Base-by-base conservation (phyloP, 805 yeast species). In the Starmera caribaea region DNA sequence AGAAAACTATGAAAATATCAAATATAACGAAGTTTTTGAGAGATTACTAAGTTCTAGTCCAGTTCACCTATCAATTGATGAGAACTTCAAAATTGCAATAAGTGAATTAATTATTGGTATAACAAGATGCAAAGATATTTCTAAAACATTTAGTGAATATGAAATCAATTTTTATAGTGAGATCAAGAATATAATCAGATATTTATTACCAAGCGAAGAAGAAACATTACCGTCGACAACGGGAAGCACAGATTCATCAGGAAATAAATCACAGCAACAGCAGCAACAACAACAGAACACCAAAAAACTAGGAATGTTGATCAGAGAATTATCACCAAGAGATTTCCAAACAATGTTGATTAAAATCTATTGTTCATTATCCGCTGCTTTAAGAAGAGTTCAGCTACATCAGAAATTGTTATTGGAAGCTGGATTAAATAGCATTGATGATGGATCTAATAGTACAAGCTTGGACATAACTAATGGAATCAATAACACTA, bases 381-480 rank as follows among this genome's bases (percentile, higher is more conserved):
- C 87, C 0, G 94, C 83, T 51, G 78, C 86, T 15, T 63, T 88
- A 21, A 66, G 90, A 45, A 70, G 95, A 42, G 63, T 89, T 27
- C 76, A 85, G 1, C 63, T 74, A 8, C 96, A 88, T 42, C 95
- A 88, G 54, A 88, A 87, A 56, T 50, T 85, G 5, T 58, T 90
- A 26, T 66, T 92, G 12, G 92, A 86, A 47, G 54, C 83, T 39
- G 79, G 94, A 0, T 59, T 81, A 27, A 72, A 69, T 38, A 51
- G 53, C 14, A 42, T 57, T 36, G 58, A 60, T 12, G 67, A 62
- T 54, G 58, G 15, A 57, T 38, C 53, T 60, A 48, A 58, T 81
- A 7, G 71, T 79, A 60, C 71, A 77, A 13, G 26, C 6, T 56
- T 86, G 35, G 95, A 84, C 51, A 75, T 84, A 15, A 71, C 85